Evolutionary conservation across 2,329 filamentous ascomycete species (phyloP).

Genomic region (Claviceps cyperi): DNA sequence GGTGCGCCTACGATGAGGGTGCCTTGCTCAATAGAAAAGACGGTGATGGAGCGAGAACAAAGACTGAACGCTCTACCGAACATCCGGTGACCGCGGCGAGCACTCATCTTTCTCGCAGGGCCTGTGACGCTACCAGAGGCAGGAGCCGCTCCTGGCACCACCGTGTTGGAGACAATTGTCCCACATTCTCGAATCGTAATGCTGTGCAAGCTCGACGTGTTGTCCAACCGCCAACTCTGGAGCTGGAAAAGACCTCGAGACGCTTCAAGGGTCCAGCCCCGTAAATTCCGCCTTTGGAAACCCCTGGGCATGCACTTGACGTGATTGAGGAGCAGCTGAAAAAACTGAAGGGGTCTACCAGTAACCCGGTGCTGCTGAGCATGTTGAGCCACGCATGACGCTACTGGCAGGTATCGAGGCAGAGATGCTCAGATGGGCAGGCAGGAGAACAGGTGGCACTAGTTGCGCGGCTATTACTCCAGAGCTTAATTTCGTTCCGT

Average conservation of each 20-base stretch:
- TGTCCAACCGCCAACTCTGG: constrained; percentile 41
- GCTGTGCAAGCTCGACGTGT: constrained; percentile 32
- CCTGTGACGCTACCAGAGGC: constrained; percentile 6
- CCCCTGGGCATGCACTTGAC: constrained; percentile 32
- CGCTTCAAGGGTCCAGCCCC: constrained; percentile 30
- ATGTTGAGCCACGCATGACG: constrained; percentile 27
- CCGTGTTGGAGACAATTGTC: constrained; percentile 43
- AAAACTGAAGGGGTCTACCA: constrained; percentile 29
- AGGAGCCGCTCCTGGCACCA: constrained; percentile 31
- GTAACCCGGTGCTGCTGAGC: constrained; percentile 19
- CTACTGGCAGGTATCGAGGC: constrained; percentile 44
- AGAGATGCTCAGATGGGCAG: constrained; percentile 48
- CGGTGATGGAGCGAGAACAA: constrained; percentile 21
- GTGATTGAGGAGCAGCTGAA: constrained; percentile 38
- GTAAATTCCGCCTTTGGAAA: constrained; percentile 38
- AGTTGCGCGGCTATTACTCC: constrained; percentile 37
- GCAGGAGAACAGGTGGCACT: constrained; percentile 45
- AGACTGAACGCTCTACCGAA: constrained; percentile 22
- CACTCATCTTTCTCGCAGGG: constrained; percentile 4
- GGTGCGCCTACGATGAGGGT: constrained; percentile 1
- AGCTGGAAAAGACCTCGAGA: constrained; percentile 29
- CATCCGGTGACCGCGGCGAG: constrained; percentile 2
- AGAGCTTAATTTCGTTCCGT: constrained; percentile 18
- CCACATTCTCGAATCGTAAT: constrained; percentile 42
- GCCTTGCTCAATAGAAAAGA: constrained; percentile 6